Conservation (phyloP, 768 basidiomycete genomes). For the Leccinum subtestaceum region DNA sequence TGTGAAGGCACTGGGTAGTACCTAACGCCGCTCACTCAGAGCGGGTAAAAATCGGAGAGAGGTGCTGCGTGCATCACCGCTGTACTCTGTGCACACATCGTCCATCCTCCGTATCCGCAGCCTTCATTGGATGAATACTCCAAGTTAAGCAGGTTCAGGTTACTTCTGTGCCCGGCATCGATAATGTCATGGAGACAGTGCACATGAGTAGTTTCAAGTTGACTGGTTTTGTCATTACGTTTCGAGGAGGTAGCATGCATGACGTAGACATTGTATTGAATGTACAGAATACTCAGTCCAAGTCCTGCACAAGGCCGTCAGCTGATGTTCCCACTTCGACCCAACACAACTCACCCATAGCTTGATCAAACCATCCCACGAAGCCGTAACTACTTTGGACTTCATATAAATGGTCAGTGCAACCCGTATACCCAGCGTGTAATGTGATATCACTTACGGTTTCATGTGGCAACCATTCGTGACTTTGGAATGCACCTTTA, state of each 20-base stretch:
- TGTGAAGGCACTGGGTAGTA: no score
- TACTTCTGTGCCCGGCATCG: constrained; percentile 6
- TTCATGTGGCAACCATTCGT: constrained; percentile 98
- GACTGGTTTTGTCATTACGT: not conserved
- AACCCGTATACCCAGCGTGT: not conserved
- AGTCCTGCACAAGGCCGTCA: constrained; percentile 29
- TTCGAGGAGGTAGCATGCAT: not conserved
- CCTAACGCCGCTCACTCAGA: no score
- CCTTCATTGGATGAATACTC: not conserved
- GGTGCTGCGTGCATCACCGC: no score
- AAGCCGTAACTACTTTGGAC: constrained; percentile 96
- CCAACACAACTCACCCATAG: constrained; percentile 73
- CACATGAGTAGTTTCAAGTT: not conserved
- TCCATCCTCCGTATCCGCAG: not conserved
- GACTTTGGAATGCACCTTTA: constrained; percentile 61
- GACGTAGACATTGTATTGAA: constrained; percentile 6
- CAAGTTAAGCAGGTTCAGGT: not conserved
- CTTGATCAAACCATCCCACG: constrained; percentile 98
- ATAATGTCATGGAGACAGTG: not conserved
- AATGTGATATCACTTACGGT: constrained; percentile 55
- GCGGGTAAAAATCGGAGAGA: no score
- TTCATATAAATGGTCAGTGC: constrained; percentile 34
- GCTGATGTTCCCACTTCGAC: not conserved
- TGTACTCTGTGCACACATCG: no score
- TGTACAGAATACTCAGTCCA: constrained; percentile 17